Evolutionary conservation across 2,329 filamentous ascomycete species (phyloP).

Genomic region (Xylaria sp.): DNA sequence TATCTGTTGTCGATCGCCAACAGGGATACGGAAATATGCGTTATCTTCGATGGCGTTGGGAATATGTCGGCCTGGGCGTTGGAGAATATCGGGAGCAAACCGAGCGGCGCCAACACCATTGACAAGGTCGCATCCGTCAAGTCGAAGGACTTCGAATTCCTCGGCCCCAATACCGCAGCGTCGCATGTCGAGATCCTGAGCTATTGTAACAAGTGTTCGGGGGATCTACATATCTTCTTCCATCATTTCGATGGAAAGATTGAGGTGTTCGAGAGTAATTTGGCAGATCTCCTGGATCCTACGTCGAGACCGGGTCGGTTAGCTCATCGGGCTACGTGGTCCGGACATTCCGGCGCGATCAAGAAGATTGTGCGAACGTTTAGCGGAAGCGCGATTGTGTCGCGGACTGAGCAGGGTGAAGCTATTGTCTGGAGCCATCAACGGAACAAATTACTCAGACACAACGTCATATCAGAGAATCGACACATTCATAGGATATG

Average conservation of each 20-base stretch:
- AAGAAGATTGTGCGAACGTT: slow-evolving; percentile 84
- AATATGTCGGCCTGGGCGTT: slow-evolving; percentile 90
- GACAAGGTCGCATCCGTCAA: slow-evolving; percentile 82
- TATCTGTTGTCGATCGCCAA: slow-evolving; percentile 84
- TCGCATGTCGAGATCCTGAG: slow-evolving; percentile 63
- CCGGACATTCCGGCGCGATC: slow-evolving; percentile 74
- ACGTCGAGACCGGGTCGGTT: slow-evolving; percentile 56
- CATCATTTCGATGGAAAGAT: slow-evolving; percentile 85
- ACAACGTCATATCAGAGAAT: slow-evolving; percentile 61
- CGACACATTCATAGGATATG: slow-evolving; percentile 76
- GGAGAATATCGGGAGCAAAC: slow-evolving; percentile 74
- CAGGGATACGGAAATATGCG: slow-evolving; percentile 77
- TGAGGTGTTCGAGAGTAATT: slow-evolving; percentile 70
- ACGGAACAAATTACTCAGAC: slow-evolving; percentile 54
- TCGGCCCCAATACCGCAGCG: slow-evolving; percentile 29
- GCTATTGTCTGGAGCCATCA: slow-evolving; percentile 76
- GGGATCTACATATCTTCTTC: slow-evolving; percentile 65
- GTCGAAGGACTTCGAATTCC: slow-evolving; percentile 46
- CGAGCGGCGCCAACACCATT: slow-evolving; percentile 60
- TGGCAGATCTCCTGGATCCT: slow-evolving; percentile 77
- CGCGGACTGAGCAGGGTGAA: slow-evolving; percentile 72
- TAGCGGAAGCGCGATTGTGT: slow-evolving; percentile 73
- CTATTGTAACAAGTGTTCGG: slow-evolving; percentile 62
- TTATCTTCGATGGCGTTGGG: slow-evolving; percentile 77
- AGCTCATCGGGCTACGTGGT: slow-evolving; percentile 63